A percentile compares a stretch with the other conserved stretches of the same genome.
phyloP scores from a whole-genome alignment of 176 grass and related monocot genomes.

The Phoenix roebelenii region DNA sequence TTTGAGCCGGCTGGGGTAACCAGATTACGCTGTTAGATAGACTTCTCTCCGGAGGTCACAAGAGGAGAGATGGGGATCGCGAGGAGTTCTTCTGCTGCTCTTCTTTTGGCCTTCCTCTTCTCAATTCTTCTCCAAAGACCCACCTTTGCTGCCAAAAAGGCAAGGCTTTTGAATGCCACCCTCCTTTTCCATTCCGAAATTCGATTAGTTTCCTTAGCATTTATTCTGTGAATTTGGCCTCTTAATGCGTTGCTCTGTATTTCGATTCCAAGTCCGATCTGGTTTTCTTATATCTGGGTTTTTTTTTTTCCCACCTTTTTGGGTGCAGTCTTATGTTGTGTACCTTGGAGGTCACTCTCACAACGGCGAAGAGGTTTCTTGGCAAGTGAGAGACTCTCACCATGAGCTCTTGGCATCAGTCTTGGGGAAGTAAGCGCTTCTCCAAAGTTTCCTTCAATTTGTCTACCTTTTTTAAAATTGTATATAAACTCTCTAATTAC shows the following conservation, averaged over 20 bases:
- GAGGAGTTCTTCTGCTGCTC: background rate
- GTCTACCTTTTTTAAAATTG: background rate
- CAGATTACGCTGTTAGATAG: too few species aligned
- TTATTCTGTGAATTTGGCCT: background rate
- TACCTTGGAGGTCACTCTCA: slow-evolving; percentile 57
- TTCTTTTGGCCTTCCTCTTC: slow-evolving; percentile 2
- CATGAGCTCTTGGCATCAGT: slow-evolving; percentile 50
- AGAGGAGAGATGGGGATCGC: background rate
- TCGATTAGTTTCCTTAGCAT: background rate
- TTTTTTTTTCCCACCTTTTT: too few species aligned
- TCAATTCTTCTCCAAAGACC: background rate
- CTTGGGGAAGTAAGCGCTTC: slow-evolving; percentile 41
- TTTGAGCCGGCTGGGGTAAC: too few species aligned
- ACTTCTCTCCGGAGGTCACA: too few species aligned
- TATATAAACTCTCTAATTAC: background rate
- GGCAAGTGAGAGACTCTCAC: slow-evolving; percentile 38
- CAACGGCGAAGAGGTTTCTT: background rate
- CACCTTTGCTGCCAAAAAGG: slow-evolving; percentile 2
- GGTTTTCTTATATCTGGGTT: too few species aligned
- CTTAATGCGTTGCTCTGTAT: too few species aligned
- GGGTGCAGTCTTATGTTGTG: slow-evolving; percentile 47
- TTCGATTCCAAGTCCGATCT: too few species aligned
- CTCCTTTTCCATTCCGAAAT: background rate
- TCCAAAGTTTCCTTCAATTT: background rate
- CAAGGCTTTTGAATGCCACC: background rate